Conservation (phyloP, 2,329 filamentous ascomycete genomes). For the Alternaria viburni region DNA sequence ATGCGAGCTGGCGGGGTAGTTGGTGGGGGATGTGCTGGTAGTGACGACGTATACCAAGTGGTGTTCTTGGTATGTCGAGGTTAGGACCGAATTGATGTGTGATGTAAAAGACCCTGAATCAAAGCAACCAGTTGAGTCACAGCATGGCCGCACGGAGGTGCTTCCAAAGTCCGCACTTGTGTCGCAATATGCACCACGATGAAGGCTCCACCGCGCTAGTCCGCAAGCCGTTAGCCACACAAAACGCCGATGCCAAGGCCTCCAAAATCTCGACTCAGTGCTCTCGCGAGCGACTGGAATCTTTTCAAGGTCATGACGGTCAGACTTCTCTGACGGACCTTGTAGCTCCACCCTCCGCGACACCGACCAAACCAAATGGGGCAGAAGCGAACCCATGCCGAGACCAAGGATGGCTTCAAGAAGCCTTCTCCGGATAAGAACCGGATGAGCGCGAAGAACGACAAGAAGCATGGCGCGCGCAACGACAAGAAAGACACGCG, state of each 20-base stretch:
- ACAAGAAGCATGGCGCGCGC: slow-evolving; percentile 19
- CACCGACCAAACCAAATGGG: slow-evolving; percentile 46
- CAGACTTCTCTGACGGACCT: slow-evolving; percentile 49
- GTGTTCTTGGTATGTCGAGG: background rate
- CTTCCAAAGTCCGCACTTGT: slow-evolving; percentile 21
- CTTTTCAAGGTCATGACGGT: slow-evolving; percentile 44
- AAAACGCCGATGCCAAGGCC: slow-evolving; percentile 23
- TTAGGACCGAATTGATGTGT: background rate
- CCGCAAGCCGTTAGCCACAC: slow-evolving; percentile 23
- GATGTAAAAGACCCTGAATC: background rate
- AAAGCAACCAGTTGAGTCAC: slow-evolving; percentile 34
- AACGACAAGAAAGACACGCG: slow-evolving; percentile 31
- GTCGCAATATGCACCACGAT: slow-evolving; percentile 15
- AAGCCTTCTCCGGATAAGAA: slow-evolving; percentile 44
- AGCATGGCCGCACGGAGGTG: slow-evolving; percentile 20
- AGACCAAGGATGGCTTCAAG: slow-evolving; percentile 49
- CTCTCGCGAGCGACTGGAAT: slow-evolving; percentile 21
- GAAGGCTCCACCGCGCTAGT: slow-evolving; percentile 20
- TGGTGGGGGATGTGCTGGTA: slow-evolving; percentile 6
- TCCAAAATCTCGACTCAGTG: slow-evolving; percentile 15
- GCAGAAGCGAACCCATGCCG: slow-evolving; percentile 51
- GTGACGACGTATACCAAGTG: background rate
- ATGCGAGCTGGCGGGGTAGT: slow-evolving; percentile 19
- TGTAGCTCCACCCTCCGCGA: slow-evolving; percentile 35
- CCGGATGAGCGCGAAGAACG: slow-evolving; percentile 36